These are phyloP conservation scores for Colletotrichum sp. DNA, from an alignment of 2,329 filamentous ascomycete species.

Conservation along the genomic window DNA sequence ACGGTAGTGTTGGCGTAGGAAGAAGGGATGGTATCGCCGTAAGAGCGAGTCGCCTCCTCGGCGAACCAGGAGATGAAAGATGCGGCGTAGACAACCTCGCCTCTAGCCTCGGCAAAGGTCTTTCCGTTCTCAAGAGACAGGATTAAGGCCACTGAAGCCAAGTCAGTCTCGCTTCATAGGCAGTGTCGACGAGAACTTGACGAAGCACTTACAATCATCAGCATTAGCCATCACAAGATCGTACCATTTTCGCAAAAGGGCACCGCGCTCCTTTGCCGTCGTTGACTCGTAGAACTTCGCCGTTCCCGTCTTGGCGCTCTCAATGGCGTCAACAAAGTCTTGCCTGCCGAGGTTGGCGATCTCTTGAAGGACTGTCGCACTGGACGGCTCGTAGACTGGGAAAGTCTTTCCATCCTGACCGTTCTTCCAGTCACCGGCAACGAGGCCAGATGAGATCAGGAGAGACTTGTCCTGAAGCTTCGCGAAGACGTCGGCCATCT, in stretches of 20 bases:
- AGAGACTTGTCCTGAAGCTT: slow-evolving; percentile 1
- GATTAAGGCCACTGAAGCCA: slow-evolving; percentile 33
- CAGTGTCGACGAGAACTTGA: too few species aligned
- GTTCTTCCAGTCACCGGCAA: slow-evolving; percentile 51
- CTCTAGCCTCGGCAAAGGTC: slow-evolving; percentile 56
- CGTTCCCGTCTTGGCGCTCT: slow-evolving; percentile 37
- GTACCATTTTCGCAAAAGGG: slow-evolving; percentile 40
- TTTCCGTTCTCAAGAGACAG: slow-evolving; percentile 59
- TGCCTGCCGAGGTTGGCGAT: slow-evolving; percentile 48
- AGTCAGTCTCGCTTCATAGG: neutral
- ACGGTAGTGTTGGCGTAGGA: slow-evolving; percentile 60
- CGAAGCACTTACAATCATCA: slow-evolving; percentile 29
- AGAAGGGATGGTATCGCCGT: slow-evolving; percentile 56
- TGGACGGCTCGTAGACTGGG: slow-evolving; percentile 59
- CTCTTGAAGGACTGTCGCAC: slow-evolving; percentile 51
- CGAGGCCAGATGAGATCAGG: slow-evolving; percentile 8
- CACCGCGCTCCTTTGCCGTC: slow-evolving; percentile 38
- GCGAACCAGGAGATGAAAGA: slow-evolving; percentile 64
- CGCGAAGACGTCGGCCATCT: neutral
- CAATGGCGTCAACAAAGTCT: slow-evolving; percentile 35
- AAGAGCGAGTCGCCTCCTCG: slow-evolving; percentile 53
- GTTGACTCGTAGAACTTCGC: slow-evolving; percentile 41
- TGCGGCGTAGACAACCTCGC: slow-evolving; percentile 59
- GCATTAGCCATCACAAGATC: slow-evolving; percentile 34
- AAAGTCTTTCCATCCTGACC: slow-evolving; percentile 53